Evolutionary conservation across 805 yeast genomes (phyloP), one percentile per base, ranked within the genome.

Genomic region (Wilhelminamyces savonicus): DNA sequence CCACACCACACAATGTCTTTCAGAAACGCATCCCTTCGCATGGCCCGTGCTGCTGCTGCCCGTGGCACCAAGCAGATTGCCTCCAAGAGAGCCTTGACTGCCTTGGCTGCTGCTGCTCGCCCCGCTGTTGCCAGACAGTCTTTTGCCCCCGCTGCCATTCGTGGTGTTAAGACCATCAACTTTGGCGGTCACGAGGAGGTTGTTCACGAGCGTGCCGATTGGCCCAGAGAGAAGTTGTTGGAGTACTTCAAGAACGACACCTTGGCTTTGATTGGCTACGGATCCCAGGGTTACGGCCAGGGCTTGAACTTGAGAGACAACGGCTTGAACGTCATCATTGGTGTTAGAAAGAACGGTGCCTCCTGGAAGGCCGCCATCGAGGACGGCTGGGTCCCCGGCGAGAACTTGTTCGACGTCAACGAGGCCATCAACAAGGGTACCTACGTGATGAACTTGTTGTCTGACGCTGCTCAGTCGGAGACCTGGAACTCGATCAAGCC

Each of bases 341-440:
- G 98, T 79, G 98, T 92, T 55, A 80, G 98, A 71, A 86, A 92
- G 77, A 69, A 85, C 61, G 98, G 98, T 76, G 92, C 96, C 47
- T 92, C 97, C 36, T 92, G 98, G 98, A 90, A 90, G 74, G 95
- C 96, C 50, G 98, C 98, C 58, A 71, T 86, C 52, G 98, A 92
- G 71, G 98, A 92, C 66, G 98, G 98, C 54, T 92, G 98, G 98
- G 95, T 92, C 50, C 96, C 97, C 66, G 98, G 98, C 65, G 85
- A 90, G 76, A 92, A 82, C 78, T 77, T 92, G 65, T 92, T 92
- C 66, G 88, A 82, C 45, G 96, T 92, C 47, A 74, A 75, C 48
- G 97, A 90, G 73, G 98, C 98, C 52, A 80, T 92, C 62, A 50
- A 62, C 54, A 82, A 74, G 64, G 98, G 98, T 75, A 82, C 96